Conservation (phyloP, 352 stramenopile genomes). For the Globisporangium ultimum region DNA sequence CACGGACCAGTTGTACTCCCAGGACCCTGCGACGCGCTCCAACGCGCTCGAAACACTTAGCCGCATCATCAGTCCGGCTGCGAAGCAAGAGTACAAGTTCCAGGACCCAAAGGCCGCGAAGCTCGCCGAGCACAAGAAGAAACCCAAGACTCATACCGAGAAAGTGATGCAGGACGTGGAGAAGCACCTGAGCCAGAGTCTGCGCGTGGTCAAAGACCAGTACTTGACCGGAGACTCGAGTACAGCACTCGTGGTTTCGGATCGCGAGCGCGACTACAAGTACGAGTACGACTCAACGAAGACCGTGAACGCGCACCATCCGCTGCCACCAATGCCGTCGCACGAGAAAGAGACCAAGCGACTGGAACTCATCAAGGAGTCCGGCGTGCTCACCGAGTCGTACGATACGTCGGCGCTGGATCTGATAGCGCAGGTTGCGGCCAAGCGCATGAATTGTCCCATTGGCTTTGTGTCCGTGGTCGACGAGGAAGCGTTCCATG, state of each 20-base stretch:
- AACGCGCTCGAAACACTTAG: slow-evolving; percentile 41
- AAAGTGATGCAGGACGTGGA: too few species aligned
- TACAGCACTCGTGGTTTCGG: too few species aligned
- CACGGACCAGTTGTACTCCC: slow-evolving; percentile 33
- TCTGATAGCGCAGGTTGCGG: slow-evolving; percentile 50
- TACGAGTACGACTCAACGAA: slow-evolving; percentile 35
- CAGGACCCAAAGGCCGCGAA: slow-evolving; percentile 1
- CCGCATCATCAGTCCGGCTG: slow-evolving; percentile 28
- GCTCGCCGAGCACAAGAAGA: neutral
- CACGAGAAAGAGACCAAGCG: slow-evolving; percentile 36
- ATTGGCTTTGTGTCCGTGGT: slow-evolving; percentile 64
- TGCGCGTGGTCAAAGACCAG: too few species aligned
- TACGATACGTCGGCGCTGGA: slow-evolving; percentile 52
- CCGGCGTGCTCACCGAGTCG: slow-evolving; percentile 30
- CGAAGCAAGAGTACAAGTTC: slow-evolving; percentile 10
- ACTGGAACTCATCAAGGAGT: slow-evolving; percentile 40
- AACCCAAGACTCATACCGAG: too few species aligned
- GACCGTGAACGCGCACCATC: slow-evolving; percentile 33
- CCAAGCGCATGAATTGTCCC: slow-evolving; percentile 44
- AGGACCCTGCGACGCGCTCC: slow-evolving; percentile 31
- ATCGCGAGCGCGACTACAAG: slow-evolving; percentile 33
- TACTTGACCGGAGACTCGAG: too few species aligned
- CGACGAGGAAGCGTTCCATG: slow-evolving; percentile 45
- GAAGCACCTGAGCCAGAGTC: too few species aligned
- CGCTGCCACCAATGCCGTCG: slow-evolving; percentile 39